Conservation (phyloP, 140 eudicot species). For the Ambrosia hybrid region DNA sequence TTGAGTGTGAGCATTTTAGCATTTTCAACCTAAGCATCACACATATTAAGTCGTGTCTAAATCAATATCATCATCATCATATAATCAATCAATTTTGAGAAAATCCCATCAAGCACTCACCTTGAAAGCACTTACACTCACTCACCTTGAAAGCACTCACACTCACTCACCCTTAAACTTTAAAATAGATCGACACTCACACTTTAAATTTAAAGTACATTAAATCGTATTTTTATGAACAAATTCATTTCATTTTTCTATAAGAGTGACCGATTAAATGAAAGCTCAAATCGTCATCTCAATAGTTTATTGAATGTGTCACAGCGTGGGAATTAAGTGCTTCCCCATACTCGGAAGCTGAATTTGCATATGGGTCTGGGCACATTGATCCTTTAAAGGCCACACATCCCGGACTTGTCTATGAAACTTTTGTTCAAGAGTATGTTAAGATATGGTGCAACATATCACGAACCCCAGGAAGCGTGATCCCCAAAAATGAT, state of each 20-base stretch:
- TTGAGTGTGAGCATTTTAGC: too few species aligned
- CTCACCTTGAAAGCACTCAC: too few species aligned
- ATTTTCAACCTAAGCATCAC: too few species aligned
- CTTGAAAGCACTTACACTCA: too few species aligned
- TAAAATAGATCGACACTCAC: too few species aligned
- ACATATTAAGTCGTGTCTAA: too few species aligned
- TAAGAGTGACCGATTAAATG: neutral
- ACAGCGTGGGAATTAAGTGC: conserved; percentile 35
- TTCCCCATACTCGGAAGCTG: conserved; percentile 17
- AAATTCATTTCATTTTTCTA: neutral
- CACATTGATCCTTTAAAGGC: conserved; percentile 45
- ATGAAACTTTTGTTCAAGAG: conserved; percentile 34
- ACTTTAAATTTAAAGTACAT: too few species aligned
- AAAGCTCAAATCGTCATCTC: neutral
- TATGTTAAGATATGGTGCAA: conserved; percentile 34
- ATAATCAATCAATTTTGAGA: too few species aligned
- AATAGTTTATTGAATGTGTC: neutral
- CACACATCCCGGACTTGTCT: conserved; percentile 45
- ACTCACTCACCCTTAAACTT: too few species aligned
- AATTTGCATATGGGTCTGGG: conserved; percentile 50
- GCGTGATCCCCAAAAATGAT: neutral
- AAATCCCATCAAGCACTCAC: neutral
- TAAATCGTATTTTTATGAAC: neutral
- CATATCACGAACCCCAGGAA: neutral
- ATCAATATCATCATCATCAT: too few species aligned